Evolutionary conservation across 495 filamentous ascomycete genomes (phyloP), one percentile per base, ranked within the genome.

Genomic region (Emericellopsis terricola): DNA sequence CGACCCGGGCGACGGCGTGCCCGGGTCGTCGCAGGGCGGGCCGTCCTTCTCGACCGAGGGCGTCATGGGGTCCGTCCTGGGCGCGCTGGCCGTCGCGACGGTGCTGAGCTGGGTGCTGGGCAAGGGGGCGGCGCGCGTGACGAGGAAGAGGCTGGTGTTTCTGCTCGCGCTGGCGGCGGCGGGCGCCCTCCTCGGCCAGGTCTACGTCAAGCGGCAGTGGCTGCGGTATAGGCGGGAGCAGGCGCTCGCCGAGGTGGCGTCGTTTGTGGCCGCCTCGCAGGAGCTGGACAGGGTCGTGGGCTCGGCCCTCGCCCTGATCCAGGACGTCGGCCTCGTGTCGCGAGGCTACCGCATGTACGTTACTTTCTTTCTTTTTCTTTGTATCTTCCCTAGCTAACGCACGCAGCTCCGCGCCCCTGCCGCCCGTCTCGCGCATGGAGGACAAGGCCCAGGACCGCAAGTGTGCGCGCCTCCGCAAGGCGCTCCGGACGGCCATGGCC

Each of bases 241-340:
- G 53, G 76, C 79, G 4, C 60, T 96, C 28, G 64, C 75, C 18
- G 74, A 75, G 38, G 79, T 79, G n/a, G 69, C 72, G 7, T 47
- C 53, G 0, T 78, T 96, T 38, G 74, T 91, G 37, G 60, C 70
- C 17, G 73, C 70, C 41, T 72, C 83, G 26, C 86, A 89, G 42
- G 73, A 78, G 15, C 84, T 91, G 40, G 85, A 96, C 52, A 70
- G 76, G 19, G 76, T 80, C 19, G 76, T 71, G 21, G 77, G 76
- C 34, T 74, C 83, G 17, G 78, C 84, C 2, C 62, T 97, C 20
- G 76, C 77, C 20, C 69, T 94, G 33, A 79, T 97, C 39, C 87
- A 96, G 56, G 89, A 97, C 52, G 87, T 96, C 14, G 89, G 96
- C 55, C 64, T 96, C 32, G 87, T 96, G 9, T 87, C 87, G 26